Conservation (phyloP, 192 early-diverging fungal species). For the Diversispora eburnea region DNA sequence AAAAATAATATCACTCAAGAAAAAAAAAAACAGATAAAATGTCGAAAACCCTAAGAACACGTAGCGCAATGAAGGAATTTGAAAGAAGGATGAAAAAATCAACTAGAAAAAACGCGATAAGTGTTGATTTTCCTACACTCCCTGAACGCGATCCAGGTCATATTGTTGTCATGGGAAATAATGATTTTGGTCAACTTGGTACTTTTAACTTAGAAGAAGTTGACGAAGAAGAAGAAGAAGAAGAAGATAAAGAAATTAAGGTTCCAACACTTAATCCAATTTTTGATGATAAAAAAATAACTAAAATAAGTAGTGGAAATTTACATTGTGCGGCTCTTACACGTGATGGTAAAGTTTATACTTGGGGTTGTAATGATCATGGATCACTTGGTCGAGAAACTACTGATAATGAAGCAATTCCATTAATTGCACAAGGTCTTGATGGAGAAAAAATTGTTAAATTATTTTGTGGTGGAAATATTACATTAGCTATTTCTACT, state of each 20-base stretch:
- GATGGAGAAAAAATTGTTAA: conserved; percentile 70
- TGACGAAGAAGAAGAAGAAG: too few relatives aligned
- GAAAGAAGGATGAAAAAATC: too few relatives aligned
- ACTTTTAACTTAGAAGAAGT: background rate
- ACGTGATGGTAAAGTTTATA: conserved; percentile 4
- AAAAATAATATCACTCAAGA: too few relatives aligned
- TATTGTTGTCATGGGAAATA: background rate
- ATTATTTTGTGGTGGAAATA: conserved; percentile 81
- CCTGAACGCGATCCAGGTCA: background rate
- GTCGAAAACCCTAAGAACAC: too few relatives aligned
- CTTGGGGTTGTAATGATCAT: conserved; percentile 5
- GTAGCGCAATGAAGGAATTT: too few relatives aligned
- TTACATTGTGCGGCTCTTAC: conserved; percentile 15
- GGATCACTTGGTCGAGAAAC: conserved; percentile 55
- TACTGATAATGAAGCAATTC: conserved; percentile 61
- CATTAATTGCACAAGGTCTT: conserved; percentile 64
- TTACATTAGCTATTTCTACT: conserved; percentile 73
- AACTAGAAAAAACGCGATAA: background rate
- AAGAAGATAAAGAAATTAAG: too few relatives aligned
- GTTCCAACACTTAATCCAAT: background rate
- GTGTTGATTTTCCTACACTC: background rate
- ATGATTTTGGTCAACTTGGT: background rate
- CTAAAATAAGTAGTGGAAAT: conserved; percentile 2
- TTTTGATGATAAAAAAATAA: background rate
- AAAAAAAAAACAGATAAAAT: too few relatives aligned